Evolutionary conservation across 495 filamentous ascomycete genomes (phyloP), one percentile per base, ranked within the genome.

Genomic region (Lasiosphaeria miniovina): DNA sequence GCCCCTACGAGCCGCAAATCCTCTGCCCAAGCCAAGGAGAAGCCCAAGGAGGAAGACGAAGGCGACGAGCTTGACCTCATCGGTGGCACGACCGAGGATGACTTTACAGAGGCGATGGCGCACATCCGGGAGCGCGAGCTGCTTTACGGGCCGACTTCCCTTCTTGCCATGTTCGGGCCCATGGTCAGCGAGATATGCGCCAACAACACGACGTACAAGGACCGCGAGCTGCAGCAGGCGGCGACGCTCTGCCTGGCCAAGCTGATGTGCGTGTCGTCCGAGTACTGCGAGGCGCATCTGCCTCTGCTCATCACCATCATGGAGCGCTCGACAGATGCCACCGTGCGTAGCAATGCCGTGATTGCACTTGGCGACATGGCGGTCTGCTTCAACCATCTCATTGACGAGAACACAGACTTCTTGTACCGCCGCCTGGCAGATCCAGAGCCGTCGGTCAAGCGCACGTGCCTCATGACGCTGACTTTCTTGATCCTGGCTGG

Each of bases 321-420:
- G 79, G 94, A 97, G 74, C 88, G 90, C 6, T 96, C 91, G 11
- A 81, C 89, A 45, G 89, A 96, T 62, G 87, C 94, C 3, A 93
- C 91, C 35, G 92, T 91, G 38, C 86, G 94, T 45, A 93, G 89
- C 67, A 99, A 99, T 70, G 91, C 93, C 10, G 94, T 99, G 36
- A 95, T 99, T 61, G 93, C 95, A 0, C 83, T 99, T 0, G 94
- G 95, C 43, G 94, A 99, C 61, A 99, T 99, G 94, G 94, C 94
- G 0, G 94, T 99, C 17, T 96, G 92, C 80, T 98, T 98, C 81
- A 99, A 99, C 69, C 94, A 99, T 65, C 85, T 99, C 41, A 97
- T 99, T 58, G 94, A 99, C 67, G 94, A 99, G 74, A 98, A 98
- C 69, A 99, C 95, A 0, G 94, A 99, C 64, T 99, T 96, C 80